A percentile compares a stretch with the other conserved stretches of the same genome.
phyloP scores from a whole-genome alignment of 805 yeast species.

The Ogataea thermomethanolica region DNA sequence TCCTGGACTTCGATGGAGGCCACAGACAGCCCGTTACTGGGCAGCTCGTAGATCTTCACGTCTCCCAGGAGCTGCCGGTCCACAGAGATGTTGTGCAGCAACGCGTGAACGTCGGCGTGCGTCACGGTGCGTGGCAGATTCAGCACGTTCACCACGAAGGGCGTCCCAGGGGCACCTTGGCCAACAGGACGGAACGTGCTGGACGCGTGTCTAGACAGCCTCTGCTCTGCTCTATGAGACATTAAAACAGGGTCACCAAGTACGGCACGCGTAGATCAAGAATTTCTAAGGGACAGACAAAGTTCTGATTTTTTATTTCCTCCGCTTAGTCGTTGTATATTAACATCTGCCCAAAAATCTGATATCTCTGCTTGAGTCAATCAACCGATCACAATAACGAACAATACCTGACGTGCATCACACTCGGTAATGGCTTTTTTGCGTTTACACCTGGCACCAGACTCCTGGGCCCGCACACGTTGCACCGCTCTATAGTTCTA shows the following conservation, averaged over 20 bases:
- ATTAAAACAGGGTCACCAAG: background rate
- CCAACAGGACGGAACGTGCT: background rate
- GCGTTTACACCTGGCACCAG: background rate
- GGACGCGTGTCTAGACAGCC: background rate
- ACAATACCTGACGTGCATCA: conserved; percentile 9
- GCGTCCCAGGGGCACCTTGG: background rate
- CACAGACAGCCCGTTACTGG: conserved; percentile 22
- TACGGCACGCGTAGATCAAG: too few species aligned
- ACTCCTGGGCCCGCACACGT: conserved; percentile 4
- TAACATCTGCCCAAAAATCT: conserved; percentile 4
- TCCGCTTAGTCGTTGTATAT: background rate
- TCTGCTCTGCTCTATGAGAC: conserved; percentile 5
- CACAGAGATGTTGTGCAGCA: background rate
- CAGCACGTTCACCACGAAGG: conserved; percentile 14
- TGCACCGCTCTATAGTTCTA: conserved; percentile 1
- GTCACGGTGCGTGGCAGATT: conserved; percentile 15
- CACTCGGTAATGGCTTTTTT: background rate
- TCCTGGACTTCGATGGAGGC: conserved; percentile 15
- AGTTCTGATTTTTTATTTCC: background rate
- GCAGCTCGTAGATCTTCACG: conserved; percentile 21
- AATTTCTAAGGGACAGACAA: background rate
- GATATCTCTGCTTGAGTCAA: conserved; percentile 4
- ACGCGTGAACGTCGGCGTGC: conserved; percentile 5
- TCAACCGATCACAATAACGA: conserved; percentile 6
- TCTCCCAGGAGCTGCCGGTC: conserved; percentile 3